Evolutionary conservation across 164 flowering plant genomes (phyloP), one percentile per base, ranked within the genome.

Genomic region (Vitis labrusca): DNA sequence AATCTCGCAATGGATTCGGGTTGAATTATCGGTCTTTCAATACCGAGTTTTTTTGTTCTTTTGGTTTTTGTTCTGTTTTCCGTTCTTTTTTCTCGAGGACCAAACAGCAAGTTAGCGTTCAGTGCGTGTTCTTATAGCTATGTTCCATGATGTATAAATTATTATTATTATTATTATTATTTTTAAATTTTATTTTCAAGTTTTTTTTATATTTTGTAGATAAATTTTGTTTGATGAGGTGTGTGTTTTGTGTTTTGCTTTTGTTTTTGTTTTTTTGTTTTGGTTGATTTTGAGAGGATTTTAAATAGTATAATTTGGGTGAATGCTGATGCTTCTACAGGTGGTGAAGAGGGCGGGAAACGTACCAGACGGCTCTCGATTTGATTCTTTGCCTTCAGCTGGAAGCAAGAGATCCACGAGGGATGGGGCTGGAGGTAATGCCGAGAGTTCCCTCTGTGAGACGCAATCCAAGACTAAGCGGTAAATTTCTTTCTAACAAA

Each of bases 291-390:
- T 37, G 44, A 37, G 44, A 2, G 44, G 44, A 37, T 37, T 37
- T 37, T 37, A 37, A 37, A 37, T 37, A 37, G 44, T 2, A 37
- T 3, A 37, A 37, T 37, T 32, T 37, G 44, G 44, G 44, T 3
- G 44, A 37, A 37, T 37, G 44, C 44, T 37, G 44, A 37, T 37
- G 5, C 44, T 37, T 37, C 44, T 6, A 37, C 61, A 58, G 61
- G 61, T 58, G 61, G 61, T 58, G n/a, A 58, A 58, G 61, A 58
- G 30, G 61, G 61, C 61, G n/a, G 27, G 61, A 23, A 58, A 58
- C 23, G 61, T 23, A 16, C 13, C 23, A 0, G 23, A 58, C 10
- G 61, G 23, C 10, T 58, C 30, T 58, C 61, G 19, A 19, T 13
- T 23, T 10, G 10, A 4, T 13, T 16, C 61, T 58, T 16, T 23